phyloP scores from a whole-genome alignment of 257 asterid species.

The Verbascum thapsus region DNA sequence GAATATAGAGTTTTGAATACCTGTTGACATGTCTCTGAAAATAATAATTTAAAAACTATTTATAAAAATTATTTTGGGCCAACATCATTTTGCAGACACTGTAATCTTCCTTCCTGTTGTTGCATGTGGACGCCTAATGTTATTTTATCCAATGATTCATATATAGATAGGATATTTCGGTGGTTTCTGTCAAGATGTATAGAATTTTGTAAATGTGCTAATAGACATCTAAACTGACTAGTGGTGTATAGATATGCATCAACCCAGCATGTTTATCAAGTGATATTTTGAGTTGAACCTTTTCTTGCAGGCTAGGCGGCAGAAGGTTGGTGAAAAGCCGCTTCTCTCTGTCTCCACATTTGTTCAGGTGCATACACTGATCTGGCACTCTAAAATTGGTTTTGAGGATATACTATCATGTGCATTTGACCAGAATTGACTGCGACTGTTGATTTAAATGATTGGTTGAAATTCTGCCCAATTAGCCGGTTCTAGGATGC shows the following conservation, averaged over 20 bases:
- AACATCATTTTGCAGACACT: too few relatives aligned
- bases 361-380: constrained; percentile 42
- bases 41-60: too few relatives aligned
- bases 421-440: background rate
- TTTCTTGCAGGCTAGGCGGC: constrained; percentile 47
- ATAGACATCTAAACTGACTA: background rate
- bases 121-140: background rate
- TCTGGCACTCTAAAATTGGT: constrained; percentile 8
- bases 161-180: background rate
- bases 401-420: background rate
- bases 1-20: constrained; percentile 17
- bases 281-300: background rate
- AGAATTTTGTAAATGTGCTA: background rate
- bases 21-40: background rate
- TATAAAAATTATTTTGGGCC: too few relatives aligned
- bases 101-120: background rate
- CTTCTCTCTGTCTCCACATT: constrained; percentile 56
- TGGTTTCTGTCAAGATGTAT: background rate
- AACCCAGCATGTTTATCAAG: background rate
- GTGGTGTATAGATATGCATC: background rate
- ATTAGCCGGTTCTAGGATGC: background rate
- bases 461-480: background rate
- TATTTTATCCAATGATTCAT: background rate
- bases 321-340: constrained; percentile 67
- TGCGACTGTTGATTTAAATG: background rate